Conservation (phyloP, 2,329 filamentous ascomycete genomes). For the Diaporthe amygdali region DNA sequence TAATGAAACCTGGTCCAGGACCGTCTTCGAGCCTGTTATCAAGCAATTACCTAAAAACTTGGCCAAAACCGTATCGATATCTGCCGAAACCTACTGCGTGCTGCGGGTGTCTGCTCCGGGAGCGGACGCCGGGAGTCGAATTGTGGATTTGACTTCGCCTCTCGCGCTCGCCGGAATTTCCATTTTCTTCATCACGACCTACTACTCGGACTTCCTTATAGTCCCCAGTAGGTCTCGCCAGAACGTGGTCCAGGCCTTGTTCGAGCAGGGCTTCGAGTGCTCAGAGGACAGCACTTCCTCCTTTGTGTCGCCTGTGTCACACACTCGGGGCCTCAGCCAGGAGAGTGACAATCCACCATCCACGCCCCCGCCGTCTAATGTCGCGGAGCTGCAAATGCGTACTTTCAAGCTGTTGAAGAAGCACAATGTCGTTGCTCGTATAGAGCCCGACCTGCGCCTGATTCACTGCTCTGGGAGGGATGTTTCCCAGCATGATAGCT, state of each 20-base stretch:
- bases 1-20: conserved; percentile 73
- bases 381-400: conserved; percentile 79
- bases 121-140: conserved; percentile 87
- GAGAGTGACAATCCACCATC: conserved; percentile 50
- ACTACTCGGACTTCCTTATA: conserved; percentile 96
- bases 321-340: conserved; percentile 38
- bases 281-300: conserved; percentile 70
- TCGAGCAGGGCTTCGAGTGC: conserved; percentile 83
- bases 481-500: conserved; percentile 42
- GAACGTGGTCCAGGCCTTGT: conserved; percentile 77
- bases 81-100: conserved; percentile 82
- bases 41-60: conserved; percentile 61
- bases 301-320: conserved; percentile 63
- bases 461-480: conserved; percentile 80
- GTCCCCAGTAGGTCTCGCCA: conserved; percentile 78
- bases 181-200: conserved; percentile 98
- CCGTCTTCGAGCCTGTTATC: conserved; percentile 77
- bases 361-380: conserved; percentile 78
- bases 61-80: conserved; percentile 70
- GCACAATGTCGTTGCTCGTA: conserved; percentile 74
- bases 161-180: conserved; percentile 90
- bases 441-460: conserved; percentile 72
- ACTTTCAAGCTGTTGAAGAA: conserved; percentile 86
- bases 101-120: conserved; percentile 91
- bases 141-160: conserved; percentile 89